Evolutionary conservation across 2,329 filamentous ascomycete species (phyloP), one percentile per base, ranked within the genome.

Genomic region (Talaromyces marneffei): DNA sequence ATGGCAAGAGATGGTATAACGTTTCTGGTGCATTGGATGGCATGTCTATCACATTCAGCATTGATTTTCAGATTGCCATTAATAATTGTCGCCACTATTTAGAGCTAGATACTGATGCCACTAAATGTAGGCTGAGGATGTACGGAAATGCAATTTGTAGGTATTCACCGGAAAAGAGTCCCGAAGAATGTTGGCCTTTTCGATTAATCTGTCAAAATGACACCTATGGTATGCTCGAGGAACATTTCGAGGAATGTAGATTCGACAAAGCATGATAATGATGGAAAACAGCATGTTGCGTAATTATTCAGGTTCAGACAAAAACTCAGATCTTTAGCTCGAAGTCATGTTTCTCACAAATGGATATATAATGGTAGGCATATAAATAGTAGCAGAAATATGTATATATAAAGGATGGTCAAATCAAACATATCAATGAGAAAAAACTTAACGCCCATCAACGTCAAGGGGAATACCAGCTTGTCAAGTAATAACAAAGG

Each of bases 391-490:
- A 57, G 35, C 44, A 58, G 31, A 27, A 46, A 46, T 23, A 37
- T 25, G 23, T 37, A 50, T 58, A 35, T 58, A 25, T 58, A 39
- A 50, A 27, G 42, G 23, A 50, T 48, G 42, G 42, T 29, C 40
- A 39, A 33, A 39, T 37, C 33, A 48, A 20, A 50, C 40, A 25
- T 35, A 46, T 37, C 33, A 58, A 39, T 39, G 18, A 57, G 40
- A n/a, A 52, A 50, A 57, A 39, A 37, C 46, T 58, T 37, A 50
- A 58, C 42, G 42, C 56, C 56, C 23, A 50, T 58, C 31, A 58
- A 58, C 56, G 56, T 58, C 55, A 23, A 48, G 56, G 56, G 56
- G 56, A 58, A 58, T 58, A 60, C 46, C 58, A 53, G 58, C 48
- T 29, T 29, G 6, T 35, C 48, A 52, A 52, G 27, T n/a, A 50